Percentiles rank a stretch among this genome's conserved stretches.
These are phyloP conservation scores for Hordeum pubiflorum DNA, from an alignment of 202 grass and related monocot species.

Conservation along the genomic window DNA sequence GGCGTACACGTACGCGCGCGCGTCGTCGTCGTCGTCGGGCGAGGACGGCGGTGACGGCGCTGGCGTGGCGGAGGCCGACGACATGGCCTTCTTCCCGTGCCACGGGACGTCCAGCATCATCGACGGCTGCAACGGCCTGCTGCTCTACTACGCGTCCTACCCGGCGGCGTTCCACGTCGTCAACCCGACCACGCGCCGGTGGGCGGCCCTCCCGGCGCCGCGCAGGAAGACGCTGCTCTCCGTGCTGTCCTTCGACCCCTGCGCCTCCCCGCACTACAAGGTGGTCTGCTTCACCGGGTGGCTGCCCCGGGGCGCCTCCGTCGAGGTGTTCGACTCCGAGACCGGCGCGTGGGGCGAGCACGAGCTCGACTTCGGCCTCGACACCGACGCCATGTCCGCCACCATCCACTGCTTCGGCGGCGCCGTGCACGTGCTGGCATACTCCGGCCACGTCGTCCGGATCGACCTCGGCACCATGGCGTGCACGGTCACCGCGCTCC, in stretches of 20 bases:
- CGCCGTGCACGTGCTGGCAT: conserved; percentile 66
- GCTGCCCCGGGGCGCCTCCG: conserved; percentile 43
- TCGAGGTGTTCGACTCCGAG: conserved; percentile 76
- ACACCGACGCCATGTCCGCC: conserved; percentile 71
- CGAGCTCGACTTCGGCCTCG: conserved; percentile 55
- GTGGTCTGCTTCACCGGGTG: conserved; percentile 84
- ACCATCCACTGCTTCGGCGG: conserved; percentile 61
- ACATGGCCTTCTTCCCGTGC: conserved; percentile 71
- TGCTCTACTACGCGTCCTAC: conserved; percentile 45
- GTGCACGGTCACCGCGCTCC: conserved; percentile 51
- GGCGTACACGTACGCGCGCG: conserved; percentile 52
- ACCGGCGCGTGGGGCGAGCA: conserved; percentile 39
- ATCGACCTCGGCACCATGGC: conserved; percentile 45
- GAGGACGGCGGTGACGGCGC: not conserved
- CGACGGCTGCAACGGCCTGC: conserved; percentile 78
- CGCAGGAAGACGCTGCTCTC: conserved; percentile 44
- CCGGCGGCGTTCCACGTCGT: conserved; percentile 61
- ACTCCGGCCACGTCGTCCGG: conserved; percentile 59
- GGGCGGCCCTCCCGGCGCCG: conserved; percentile 43
- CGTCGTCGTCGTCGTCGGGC: not conserved
- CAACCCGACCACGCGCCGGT: conserved; percentile 57
- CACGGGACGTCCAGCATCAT: conserved; percentile 61
- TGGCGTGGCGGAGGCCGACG: conserved; percentile 27
- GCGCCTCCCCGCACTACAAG: conserved; percentile 44
- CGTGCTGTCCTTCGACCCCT: conserved; percentile 68